Base-by-base conservation (phyloP, 2,329 filamentous ascomycete species). In the Pseudopyrenochaeta lycopersici region DNA sequence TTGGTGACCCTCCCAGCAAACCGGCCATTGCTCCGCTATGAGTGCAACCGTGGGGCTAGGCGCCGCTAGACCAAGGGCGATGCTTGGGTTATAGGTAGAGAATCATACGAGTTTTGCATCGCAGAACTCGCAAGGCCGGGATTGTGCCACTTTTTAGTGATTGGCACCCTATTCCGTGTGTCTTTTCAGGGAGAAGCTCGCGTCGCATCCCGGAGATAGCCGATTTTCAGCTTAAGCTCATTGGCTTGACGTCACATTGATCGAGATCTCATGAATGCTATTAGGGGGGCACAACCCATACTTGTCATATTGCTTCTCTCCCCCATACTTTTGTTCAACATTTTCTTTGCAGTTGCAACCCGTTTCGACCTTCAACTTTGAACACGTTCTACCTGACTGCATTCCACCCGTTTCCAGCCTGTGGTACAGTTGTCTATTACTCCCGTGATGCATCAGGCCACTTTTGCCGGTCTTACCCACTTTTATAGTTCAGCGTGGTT, bases 51-150 rank as follows among this genome's bases (percentile, higher is more conserved):
- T 42, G 31, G 36, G 47, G 31, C 56, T 56, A 55, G 52, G 42
- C 49, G 49, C 18, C 41, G 38, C 52, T 46, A 41, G 56, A 46
- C 46, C 50, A 33, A 46, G 42, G 46, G 47, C 49, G 46, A 29
- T 40, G 49, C 44, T 44, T 49, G 30, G 30, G 35, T 44, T 36
- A 27, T 42, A 32, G 35, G 41, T 32, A 36, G 54, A 39, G 36
- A 40, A 66, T 68, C 66, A 61, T 68, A 68, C 61, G 62, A 64
- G 46, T 39, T 54, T 52, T 60, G 58, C 56, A 60, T 60, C 32
- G 35, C 33, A 42, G 40, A 42, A 23, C n/a, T 38, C 18, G 40
- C 38, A 39, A 40, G 36, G 27, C 43, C 52, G 54, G 53, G 58
- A 54, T 52, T 39, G 30, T 36, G 18, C 57, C 55, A 49, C 53